A percentile compares a stretch with the other conserved stretches of the same genome.
Evolutionary conservation across 495 filamentous ascomycete species (phyloP).

Genomic region (Immersiella caudata): DNA sequence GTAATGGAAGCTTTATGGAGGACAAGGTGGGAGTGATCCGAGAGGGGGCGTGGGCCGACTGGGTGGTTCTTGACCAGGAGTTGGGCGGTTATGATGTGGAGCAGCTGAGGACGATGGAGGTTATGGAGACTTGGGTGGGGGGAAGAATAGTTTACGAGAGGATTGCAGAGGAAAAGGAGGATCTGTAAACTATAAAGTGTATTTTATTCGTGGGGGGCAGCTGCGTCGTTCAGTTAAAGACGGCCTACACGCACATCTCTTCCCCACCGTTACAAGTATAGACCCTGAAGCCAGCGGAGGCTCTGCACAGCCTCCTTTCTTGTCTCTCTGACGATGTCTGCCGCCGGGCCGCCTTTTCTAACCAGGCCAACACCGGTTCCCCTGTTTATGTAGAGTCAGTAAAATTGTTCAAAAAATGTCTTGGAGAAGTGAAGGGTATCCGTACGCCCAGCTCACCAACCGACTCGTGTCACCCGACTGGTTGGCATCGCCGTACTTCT

Average conservation of each 20-base stretch:
- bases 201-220: background rate
- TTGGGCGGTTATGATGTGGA: conserved; percentile 43
- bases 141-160: conserved; percentile 50
- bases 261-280: background rate
- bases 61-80: conserved; percentile 61
- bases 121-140: conserved; percentile 66
- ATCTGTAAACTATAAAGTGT: background rate
- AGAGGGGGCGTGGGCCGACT: conserved; percentile 61
- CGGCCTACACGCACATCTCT: background rate
- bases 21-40: conserved; percentile 55
- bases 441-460: conserved; percentile 59
- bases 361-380: conserved; percentile 65
- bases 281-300: conserved; percentile 22
- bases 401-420: background rate
- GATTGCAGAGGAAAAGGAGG: conserved; percentile 29
- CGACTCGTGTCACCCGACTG: conserved; percentile 35
- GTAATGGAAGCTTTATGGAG: conserved; percentile 54
- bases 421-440: conserved; percentile 3
- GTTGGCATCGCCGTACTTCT: conserved; percentile 58
- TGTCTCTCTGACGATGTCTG: conserved; percentile 69
- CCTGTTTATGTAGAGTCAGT: conserved; percentile 20
- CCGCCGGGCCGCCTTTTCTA: conserved; percentile 67
- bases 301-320: conserved; percentile 65
- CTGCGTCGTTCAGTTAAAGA: background rate
- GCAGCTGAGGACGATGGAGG: conserved; percentile 50